Conservation (phyloP, 176 grass and related monocot species). For the Avena sativa region DNA sequence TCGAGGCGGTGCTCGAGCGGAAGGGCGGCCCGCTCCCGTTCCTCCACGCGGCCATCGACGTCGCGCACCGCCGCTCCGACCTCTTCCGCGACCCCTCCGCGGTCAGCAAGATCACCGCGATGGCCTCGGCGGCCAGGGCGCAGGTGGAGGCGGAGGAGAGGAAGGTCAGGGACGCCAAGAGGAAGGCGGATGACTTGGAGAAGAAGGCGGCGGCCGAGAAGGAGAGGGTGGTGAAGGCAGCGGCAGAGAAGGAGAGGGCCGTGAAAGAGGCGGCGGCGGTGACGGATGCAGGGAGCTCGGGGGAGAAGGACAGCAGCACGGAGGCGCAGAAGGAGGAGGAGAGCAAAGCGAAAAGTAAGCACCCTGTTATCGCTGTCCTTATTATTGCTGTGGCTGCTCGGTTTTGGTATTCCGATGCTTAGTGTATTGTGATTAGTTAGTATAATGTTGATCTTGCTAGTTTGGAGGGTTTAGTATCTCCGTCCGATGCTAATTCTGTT, state of each 20-base stretch:
- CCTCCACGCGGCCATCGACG: conserved; percentile 72
- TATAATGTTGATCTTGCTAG: background rate
- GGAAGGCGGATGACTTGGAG: conserved; percentile 46
- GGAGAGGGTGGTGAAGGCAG: conserved; percentile 43
- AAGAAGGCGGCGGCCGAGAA: conserved; percentile 19
- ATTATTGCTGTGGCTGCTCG: background rate
- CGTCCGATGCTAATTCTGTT: background rate
- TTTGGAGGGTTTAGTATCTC: background rate
- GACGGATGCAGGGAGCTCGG: conserved; percentile 31
- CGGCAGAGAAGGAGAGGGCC: conserved; percentile 5
- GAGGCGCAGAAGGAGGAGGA: conserved; percentile 54
- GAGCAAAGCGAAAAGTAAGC: conserved; percentile 59
- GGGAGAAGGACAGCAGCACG: conserved; percentile 32
- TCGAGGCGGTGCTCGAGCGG: conserved; percentile 59
- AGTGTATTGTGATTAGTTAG: background rate
- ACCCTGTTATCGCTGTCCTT: background rate
- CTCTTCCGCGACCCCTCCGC: conserved; percentile 65
- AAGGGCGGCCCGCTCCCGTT: conserved; percentile 69
- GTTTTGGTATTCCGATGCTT: conserved; percentile 6
- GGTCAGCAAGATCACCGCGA: conserved; percentile 59
- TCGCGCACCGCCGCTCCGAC: conserved; percentile 59
- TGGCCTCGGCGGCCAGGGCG: conserved; percentile 65
- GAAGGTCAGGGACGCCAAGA: conserved; percentile 49
- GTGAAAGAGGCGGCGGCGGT: conserved; percentile 17
- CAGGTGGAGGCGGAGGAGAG: conserved; percentile 72